Base-by-base conservation (phyloP, 176 grass and related monocot species). In the Ensete glaucum region DNA sequence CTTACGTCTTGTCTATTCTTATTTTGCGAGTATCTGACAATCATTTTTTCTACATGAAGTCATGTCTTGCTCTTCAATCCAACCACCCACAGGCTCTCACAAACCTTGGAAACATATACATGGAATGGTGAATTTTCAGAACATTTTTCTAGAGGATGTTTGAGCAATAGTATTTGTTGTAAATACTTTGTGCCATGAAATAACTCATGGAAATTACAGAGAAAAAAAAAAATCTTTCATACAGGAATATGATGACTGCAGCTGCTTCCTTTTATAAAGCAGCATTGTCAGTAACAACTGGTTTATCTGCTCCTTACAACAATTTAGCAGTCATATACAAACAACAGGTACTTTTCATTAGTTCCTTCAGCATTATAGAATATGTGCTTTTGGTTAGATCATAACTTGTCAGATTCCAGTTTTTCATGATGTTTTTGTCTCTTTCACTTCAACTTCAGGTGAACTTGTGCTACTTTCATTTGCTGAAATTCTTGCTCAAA, bases 71-170 rank as follows among this genome's bases (percentile, higher is more conserved):
- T 1, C 50, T 96, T 27, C 92, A 96, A 85, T 79, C 85, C 71
- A 96, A 91, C 76, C 92, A 96, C 75, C 92, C 92, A 52, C 92
- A 91, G 74, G 92, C 92, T 78, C 92, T 96, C 60, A 96, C 92
- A 57, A 96, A 96, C 58, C 76, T 96, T 71, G 92, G 92, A 58
- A 96, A 96, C 62, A 87, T 96, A 81, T 89, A 96, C 55, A 91
- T 96, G 92, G 92, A 96, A 75, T 91, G 92, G 92, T 96, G 62
- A 89, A 71, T 7, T 73, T 9, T 54, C 0, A 73, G 49, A 73
- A 53, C 57, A 62, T 19, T 6, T 62, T 19, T 62, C 19, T 62
- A n/a, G 17, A 62, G 54, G 20, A 23, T 67, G 65, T 29, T 14
- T 8, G 27, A 43, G 65, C 8, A 16, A 17, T 29, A n/a, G 14